A percentile compares a stretch with the other conserved stretches of the same genome.
phyloP scores from a whole-genome alignment of 2,329 filamentous ascomycete genomes.

The Diaporthe caulivora region DNA sequence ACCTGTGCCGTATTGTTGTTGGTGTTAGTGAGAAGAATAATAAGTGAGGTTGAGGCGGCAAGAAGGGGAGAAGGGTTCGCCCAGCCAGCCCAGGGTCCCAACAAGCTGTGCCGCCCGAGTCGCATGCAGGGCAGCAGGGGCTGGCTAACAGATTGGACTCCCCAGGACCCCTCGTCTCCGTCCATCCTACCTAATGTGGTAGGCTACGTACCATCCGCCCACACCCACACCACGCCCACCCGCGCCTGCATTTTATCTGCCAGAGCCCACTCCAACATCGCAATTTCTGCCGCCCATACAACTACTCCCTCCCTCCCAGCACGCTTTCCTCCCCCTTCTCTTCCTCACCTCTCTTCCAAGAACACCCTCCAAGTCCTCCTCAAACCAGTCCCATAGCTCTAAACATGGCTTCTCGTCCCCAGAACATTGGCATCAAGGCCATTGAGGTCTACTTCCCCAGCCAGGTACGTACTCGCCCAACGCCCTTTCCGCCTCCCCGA shows the following conservation, averaged over 20 bases:
- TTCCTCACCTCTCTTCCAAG: constrained; percentile 1
- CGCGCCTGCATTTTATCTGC: constrained; percentile 32
- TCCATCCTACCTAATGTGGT: neutral
- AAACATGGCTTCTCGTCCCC: constrained; percentile 79
- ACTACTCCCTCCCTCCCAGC: constrained; percentile 23
- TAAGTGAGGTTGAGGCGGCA: constrained; percentile 25
- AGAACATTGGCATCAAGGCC: constrained; percentile 94
- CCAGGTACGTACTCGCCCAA: constrained; percentile 71
- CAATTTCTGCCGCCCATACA: constrained; percentile 31
- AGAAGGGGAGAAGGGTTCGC: neutral
- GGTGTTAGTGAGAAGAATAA: constrained; percentile 8
- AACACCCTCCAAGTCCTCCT: constrained; percentile 22
- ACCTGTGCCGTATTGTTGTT: neutral
- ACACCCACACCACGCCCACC: constrained; percentile 9
- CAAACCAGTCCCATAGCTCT: constrained; percentile 24
- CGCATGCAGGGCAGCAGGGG: constrained; percentile 28
- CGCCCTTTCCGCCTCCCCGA: neutral
- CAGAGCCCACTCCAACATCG: constrained; percentile 31
- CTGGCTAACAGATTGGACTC: constrained; percentile 34
- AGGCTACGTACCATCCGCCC: constrained; percentile 9
- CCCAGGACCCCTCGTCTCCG: neutral
- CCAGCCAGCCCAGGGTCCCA: neutral
- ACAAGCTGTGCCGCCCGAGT: constrained; percentile 11
- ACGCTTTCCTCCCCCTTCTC: constrained; percentile 1
- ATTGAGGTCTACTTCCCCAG: constrained; percentile 90